Conservation (phyloP, 176 grass and related monocot genomes). For the Ampelocalamus luodianensis region DNA sequence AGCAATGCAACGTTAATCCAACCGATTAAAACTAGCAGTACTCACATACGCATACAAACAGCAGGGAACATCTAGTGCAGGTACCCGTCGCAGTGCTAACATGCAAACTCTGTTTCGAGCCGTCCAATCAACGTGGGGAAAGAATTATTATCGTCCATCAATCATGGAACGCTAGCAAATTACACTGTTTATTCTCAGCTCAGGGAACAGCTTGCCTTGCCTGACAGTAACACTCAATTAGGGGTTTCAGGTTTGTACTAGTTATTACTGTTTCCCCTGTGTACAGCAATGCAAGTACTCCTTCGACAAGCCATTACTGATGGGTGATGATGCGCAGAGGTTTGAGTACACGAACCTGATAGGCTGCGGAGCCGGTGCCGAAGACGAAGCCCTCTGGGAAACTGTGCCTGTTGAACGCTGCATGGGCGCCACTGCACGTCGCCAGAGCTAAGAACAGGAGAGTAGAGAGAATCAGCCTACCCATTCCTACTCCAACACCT, state of each 20-base stretch:
- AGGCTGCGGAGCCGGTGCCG: conserved; percentile 55
- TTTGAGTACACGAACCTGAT: conserved; percentile 38
- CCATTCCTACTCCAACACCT: neutral
- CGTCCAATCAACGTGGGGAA: too few relatives aligned
- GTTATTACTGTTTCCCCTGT: too few relatives aligned
- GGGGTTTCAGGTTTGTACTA: too few relatives aligned
- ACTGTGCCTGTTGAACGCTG: conserved; percentile 31
- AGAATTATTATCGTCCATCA: too few relatives aligned
- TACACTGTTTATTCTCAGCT: too few relatives aligned
- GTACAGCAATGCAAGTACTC: neutral
- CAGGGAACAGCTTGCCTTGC: too few relatives aligned
- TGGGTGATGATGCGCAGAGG: neutral
- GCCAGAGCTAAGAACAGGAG: neutral
- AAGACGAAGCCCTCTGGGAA: conserved; percentile 62
- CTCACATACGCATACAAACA: neutral
- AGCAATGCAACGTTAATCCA: neutral
- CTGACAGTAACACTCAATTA: too few relatives aligned
- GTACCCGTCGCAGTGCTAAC: too few relatives aligned
- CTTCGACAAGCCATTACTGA: neutral
- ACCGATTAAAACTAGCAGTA: neutral
- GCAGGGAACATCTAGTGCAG: neutral
- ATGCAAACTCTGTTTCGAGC: too few relatives aligned
- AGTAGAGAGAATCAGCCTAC: neutral
- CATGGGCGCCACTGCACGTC: neutral
- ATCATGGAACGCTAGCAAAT: too few relatives aligned